phyloP scores from a whole-genome alignment of 116 monocot genomes.

The Zostera marina region DNA sequence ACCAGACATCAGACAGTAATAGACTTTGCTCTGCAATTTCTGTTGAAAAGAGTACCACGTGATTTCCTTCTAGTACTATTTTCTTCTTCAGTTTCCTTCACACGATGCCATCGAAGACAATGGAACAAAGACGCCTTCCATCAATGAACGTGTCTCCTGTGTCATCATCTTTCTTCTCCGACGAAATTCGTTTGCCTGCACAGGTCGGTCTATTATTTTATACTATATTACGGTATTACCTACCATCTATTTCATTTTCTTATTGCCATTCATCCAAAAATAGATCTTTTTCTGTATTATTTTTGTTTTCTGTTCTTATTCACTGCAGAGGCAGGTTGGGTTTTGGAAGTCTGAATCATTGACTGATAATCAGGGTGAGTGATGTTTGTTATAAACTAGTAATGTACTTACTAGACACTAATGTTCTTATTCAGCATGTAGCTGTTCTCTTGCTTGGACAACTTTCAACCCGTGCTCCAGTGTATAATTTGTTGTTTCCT shows the following conservation, averaged over 20 bases:
- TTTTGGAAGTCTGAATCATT: conserved; percentile 4
- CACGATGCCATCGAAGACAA: conserved; percentile 30
- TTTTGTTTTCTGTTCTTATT: background rate
- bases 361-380: conserved; percentile 24
- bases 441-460: no score
- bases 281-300: background rate
- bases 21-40: background rate
- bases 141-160: conserved; percentile 9
- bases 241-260: conserved; percentile 21
- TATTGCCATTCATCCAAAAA: background rate
- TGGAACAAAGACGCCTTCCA: conserved; percentile 35
- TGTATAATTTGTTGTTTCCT: no score
- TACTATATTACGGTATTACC: background rate
- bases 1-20: no score
- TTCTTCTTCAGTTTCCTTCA: background rate
- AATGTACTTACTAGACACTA: no score
- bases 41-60: background rate
- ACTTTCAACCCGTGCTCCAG: no score
- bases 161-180: conserved; percentile 28
- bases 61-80: background rate
- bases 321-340: conserved; percentile 3
- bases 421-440: conserved; percentile 2
- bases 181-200: conserved; percentile 21
- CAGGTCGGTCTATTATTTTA: background rate
- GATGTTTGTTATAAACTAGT: conserved; percentile 3